These are phyloP conservation scores for Tylopilus sp. DNA, from an alignment of 1,284 basidiomycete species.

Conservation along the genomic window DNA sequence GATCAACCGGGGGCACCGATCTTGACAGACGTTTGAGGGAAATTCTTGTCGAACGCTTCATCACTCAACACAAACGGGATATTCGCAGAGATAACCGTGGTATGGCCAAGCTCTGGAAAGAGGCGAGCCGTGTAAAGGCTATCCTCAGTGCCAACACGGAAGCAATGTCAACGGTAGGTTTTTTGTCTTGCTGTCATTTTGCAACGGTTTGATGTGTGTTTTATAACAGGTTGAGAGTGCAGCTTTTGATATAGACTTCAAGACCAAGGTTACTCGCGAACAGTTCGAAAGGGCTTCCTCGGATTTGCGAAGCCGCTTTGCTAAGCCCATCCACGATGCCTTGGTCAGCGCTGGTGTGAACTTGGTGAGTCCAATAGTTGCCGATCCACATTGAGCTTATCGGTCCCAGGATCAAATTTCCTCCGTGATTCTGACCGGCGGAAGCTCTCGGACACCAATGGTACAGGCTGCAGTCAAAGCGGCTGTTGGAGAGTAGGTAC, in stretches of 20 bases:
- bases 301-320: slow-evolving; percentile 73
- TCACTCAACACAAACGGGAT: slow-evolving; percentile 72
- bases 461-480: slow-evolving; percentile 86
- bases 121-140: slow-evolving; percentile 92
- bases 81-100: slow-evolving; percentile 83
- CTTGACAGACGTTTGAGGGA: slow-evolving; percentile 89
- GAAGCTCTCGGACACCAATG: slow-evolving; percentile 91
- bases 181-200: neutral
- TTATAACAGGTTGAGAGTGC: slow-evolving; percentile 83
- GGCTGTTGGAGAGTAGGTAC: slow-evolving; percentile 78
- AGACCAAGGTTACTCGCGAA: slow-evolving; percentile 79
- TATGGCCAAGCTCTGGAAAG: slow-evolving; percentile 95
- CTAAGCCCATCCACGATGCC: slow-evolving; percentile 84
- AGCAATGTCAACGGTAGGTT: slow-evolving; percentile 73
- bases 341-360: slow-evolving; percentile 76
- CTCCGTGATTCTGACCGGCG: slow-evolving; percentile 94
- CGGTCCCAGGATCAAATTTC: slow-evolving; percentile 73
- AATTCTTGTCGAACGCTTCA: slow-evolving; percentile 83
- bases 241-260: slow-evolving; percentile 93
- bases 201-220: slow-evolving; percentile 11
- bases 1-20: slow-evolving; percentile 82
- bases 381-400: slow-evolving; percentile 9
- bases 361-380: slow-evolving; percentile 53
- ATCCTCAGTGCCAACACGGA: slow-evolving; percentile 95
- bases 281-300: slow-evolving; percentile 81